Conservation (phyloP, 2,329 filamentous ascomycete species). For the Eurotiales sp. region DNA sequence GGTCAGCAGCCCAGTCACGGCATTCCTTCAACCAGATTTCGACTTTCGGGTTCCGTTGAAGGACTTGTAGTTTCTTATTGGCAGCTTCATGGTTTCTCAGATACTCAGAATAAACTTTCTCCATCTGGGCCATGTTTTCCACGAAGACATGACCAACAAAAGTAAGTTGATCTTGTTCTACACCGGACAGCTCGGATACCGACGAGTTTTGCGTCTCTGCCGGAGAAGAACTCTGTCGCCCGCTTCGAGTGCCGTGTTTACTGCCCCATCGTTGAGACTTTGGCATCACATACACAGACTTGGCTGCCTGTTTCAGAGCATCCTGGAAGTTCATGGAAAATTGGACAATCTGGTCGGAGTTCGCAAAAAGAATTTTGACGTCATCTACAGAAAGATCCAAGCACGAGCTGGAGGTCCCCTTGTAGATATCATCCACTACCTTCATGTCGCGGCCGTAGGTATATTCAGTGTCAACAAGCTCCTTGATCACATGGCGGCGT, state of each 20-base stretch:
- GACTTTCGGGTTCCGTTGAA: slow-evolving; percentile 55
- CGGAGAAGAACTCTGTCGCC: slow-evolving; percentile 26
- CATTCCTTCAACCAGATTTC: slow-evolving; percentile 88
- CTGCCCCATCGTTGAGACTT: slow-evolving; percentile 52
- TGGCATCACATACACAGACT: slow-evolving; percentile 71
- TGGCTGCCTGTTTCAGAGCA: slow-evolving; percentile 73
- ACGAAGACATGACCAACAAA: slow-evolving; percentile 58
- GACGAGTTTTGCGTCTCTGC: slow-evolving; percentile 25
- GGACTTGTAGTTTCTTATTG: slow-evolving; percentile 55
- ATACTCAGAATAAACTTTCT: slow-evolving; percentile 62
- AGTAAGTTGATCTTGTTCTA: slow-evolving; percentile 57
- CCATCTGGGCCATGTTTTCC: slow-evolving; percentile 55
- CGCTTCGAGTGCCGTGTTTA: slow-evolving; percentile 47
- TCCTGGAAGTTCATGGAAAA: slow-evolving; percentile 80
- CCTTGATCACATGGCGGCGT: slow-evolving; percentile 80
- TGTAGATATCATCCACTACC: slow-evolving; percentile 96
- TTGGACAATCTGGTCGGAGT: slow-evolving; percentile 82
- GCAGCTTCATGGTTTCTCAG: slow-evolving; percentile 63
- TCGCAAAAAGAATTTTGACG: slow-evolving; percentile 85
- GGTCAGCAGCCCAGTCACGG: slow-evolving; percentile 83
- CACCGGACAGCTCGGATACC: slow-evolving; percentile 39
- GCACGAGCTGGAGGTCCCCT: slow-evolving; percentile 80
- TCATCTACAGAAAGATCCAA: slow-evolving; percentile 77
- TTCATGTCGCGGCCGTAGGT: slow-evolving; percentile 94
- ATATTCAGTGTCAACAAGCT: slow-evolving; percentile 88